Percentiles rank a stretch among this genome's conserved stretches.
Conservation (phyloP, 805 yeast genomes). For the Yarrowia sp. region DNA sequence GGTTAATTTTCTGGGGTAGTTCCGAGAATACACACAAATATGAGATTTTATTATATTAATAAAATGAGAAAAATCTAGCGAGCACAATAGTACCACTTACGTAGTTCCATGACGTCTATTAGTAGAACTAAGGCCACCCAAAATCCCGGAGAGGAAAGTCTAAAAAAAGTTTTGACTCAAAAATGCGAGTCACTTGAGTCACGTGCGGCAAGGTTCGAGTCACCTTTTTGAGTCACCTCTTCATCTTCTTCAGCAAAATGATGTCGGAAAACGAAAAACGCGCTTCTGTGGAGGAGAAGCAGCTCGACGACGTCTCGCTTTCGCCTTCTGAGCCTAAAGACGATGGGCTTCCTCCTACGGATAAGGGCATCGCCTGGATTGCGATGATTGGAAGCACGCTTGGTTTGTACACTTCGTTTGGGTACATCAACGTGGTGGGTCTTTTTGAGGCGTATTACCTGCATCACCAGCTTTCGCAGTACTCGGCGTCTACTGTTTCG, state of each 20-base stretch:
- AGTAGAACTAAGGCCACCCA: no score
- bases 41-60: no score
- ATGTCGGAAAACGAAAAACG: neutral
- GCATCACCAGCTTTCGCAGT: conserved; percentile 33
- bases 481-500: conserved; percentile 37
- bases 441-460: conserved; percentile 36
- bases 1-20: neutral
- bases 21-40: no score
- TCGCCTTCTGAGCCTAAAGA: neutral
- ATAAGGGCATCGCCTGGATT: conserved; percentile 8
- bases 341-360: neutral
- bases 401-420: conserved; percentile 27
- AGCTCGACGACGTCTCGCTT: neutral
- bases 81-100: no score
- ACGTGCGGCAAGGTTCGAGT: neutral
- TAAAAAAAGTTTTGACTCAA: neutral
- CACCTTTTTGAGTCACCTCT: neutral
- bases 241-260: neutral
- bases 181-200: conserved; percentile 10
- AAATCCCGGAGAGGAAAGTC: neutral
- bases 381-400: conserved; percentile 18
- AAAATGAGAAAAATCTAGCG: no score
- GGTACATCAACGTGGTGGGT: conserved; percentile 36
- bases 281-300: neutral
- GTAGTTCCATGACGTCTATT: no score